Conservation (phyloP, 768 basidiomycete genomes). For the Suillus decipiens region DNA sequence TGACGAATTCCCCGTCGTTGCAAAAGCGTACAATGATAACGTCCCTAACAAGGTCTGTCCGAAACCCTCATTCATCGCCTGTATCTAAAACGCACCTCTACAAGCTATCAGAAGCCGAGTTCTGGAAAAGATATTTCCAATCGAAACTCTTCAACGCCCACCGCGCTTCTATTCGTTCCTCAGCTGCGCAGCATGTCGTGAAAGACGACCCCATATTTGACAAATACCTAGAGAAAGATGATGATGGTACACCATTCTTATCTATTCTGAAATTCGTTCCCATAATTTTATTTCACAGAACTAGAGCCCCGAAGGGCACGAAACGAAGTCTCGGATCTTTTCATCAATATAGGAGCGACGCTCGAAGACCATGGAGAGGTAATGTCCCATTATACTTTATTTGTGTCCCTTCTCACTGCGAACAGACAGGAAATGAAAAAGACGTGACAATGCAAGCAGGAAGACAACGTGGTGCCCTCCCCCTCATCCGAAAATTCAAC, state of each 20-base stretch:
- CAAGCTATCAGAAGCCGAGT: slow-evolving; percentile 87
- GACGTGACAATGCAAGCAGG: slow-evolving; percentile 98
- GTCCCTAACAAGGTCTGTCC: slow-evolving; percentile 77
- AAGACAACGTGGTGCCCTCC: slow-evolving; percentile 81
- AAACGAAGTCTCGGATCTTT: slow-evolving; percentile 68
- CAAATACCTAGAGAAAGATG: slow-evolving; percentile 93
- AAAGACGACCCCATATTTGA: slow-evolving; percentile 95
- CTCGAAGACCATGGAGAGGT: slow-evolving; percentile 91
- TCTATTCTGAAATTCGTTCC: background rate
- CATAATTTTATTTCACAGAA: slow-evolving; percentile 41
- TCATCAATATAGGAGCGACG: slow-evolving; percentile 87
- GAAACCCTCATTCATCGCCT: slow-evolving; percentile 7
- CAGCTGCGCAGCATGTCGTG: slow-evolving; percentile 80
- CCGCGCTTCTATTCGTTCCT: slow-evolving; percentile 87
- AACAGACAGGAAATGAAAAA: slow-evolving; percentile 82
- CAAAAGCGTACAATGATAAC: slow-evolving; percentile 89
- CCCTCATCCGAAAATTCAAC: slow-evolving; percentile 95
- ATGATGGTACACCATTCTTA: slow-evolving; percentile 65
- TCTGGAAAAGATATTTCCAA: slow-evolving; percentile 97
- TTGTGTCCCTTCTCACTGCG: slow-evolving; percentile 9
- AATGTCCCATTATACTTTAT: background rate
- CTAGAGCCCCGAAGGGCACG: slow-evolving; percentile 75
- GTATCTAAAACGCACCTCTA: slow-evolving; percentile 13
- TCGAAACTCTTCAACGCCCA: slow-evolving; percentile 95
- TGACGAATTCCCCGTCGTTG: slow-evolving; percentile 95